Evolutionary conservation across 345 rosid genomes (phyloP), one percentile per base, ranked within the genome.

Genomic region (Salix caprea): DNA sequence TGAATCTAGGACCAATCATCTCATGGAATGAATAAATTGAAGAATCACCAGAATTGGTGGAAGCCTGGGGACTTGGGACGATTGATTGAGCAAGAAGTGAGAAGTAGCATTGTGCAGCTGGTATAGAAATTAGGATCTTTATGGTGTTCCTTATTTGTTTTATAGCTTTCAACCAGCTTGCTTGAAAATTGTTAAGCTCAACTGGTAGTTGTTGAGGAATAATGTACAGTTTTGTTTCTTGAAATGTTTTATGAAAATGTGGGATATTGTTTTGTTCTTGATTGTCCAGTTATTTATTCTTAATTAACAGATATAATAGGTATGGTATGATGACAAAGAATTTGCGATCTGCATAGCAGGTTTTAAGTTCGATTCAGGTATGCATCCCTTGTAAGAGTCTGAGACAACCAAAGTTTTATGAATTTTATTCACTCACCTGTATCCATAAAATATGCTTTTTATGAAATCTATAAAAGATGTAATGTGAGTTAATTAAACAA

Each of bases 141-240:
- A n/a, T 62, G 32, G 65, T 60, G 2, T 68, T 19, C n/a, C 24
- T 50, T 71, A 26, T 9, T 34, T 62, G 68, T 77, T 34, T 81
- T 65, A 73, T 75, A 81, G 83, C 60, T 79, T 74, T 56, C n/a
- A 37, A 23, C 50, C 16, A 2, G 62, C 37, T 56, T 40, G 70
- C 42, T 69, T 61, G 23, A 28, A 7, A 61, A 42, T 78, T 74
- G 30, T 58, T 58, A 58, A 58, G 71, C 50, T 77, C 48, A 65
- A 42, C 18, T 66, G 70, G 68, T 52, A 76, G 69, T 73, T 61
- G 24, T 21, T 37, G 56, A 58, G 13, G 80, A 88, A 88, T 82
- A 84, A 82, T 88, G 90, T 87, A 87, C 87, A 86, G 91, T 79
- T 82, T 69, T 77, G 71, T 70, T 67, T 74, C 56, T 69, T 72